phyloP scores from a whole-genome alignment of 179 eudicot genomes.

The Drosera spatulata region DNA sequence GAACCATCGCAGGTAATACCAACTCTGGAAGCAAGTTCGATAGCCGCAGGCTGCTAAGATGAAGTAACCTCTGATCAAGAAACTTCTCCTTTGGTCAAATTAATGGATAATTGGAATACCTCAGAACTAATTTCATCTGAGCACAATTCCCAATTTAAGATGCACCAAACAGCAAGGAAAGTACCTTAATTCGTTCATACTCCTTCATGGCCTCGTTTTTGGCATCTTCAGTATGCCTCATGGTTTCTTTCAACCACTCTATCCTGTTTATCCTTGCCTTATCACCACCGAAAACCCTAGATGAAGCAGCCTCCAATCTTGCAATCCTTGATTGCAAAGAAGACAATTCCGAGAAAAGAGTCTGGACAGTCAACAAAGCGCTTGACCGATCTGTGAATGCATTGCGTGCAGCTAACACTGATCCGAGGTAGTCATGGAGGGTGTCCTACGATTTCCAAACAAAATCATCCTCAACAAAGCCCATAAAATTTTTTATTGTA shows the following conservation, averaged over 20 bases:
- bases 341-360: constrained; percentile 76
- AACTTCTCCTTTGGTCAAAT: too few species aligned
- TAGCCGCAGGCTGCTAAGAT: too few species aligned
- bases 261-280: constrained; percentile 50
- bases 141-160: background rate
- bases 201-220: constrained; percentile 71
- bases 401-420: constrained; percentile 62
- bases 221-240: constrained; percentile 78
- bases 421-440: constrained; percentile 75
- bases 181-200: constrained; percentile 88
- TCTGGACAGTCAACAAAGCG: constrained; percentile 91
- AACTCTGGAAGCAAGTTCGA: too few species aligned
- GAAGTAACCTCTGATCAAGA: too few species aligned
- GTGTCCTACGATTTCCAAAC: constrained; percentile 11
- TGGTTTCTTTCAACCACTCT: constrained; percentile 70
- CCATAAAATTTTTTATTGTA: too few species aligned
- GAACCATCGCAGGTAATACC: too few species aligned
- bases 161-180: background rate
- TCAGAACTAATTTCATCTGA: background rate
- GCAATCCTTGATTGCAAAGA: constrained; percentile 52
- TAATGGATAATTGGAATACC: background rate
- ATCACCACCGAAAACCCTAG: constrained; percentile 69
- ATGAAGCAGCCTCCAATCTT: constrained; percentile 59
- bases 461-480: too few species aligned
- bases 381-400: constrained; percentile 91